Conservation (phyloP, 495 filamentous ascomycete species). For the Penicilliopsis zonata region DNA sequence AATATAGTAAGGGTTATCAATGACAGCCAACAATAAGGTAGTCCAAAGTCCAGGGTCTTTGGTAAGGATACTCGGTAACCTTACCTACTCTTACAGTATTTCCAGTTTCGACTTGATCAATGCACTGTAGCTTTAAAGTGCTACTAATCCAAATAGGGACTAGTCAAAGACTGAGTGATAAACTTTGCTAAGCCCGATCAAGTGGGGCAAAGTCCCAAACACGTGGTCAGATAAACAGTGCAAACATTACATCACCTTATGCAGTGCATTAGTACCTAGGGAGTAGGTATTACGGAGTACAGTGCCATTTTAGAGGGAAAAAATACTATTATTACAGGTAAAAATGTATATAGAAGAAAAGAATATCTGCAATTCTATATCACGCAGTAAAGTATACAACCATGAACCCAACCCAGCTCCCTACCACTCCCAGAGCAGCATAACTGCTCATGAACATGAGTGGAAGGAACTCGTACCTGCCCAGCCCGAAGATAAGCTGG, state of each 20-base stretch:
- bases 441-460: slow-evolving; percentile 97
- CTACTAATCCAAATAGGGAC: no score
- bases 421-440: slow-evolving; percentile 86
- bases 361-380: slow-evolving; percentile 1
- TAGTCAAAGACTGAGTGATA: no score
- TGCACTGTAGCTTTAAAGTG: no score
- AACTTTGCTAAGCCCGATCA: no score
- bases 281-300: slow-evolving; percentile 24
- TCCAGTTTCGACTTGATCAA: no score
- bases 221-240: slow-evolving; percentile 25
- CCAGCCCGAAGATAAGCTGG: slow-evolving; percentile 61
- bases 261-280: no score
- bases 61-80: no score
- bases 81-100: no score
- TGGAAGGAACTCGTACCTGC: slow-evolving; percentile 78
- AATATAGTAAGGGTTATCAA: no score
- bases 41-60: no score
- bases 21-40: no score
- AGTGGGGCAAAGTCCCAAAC: slow-evolving; percentile 17
- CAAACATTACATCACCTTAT: no score
- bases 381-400: slow-evolving; percentile 80
- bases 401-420: slow-evolving; percentile 92
- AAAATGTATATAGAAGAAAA: slow-evolving; percentile 1
- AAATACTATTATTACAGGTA: not conserved
- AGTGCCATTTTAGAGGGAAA: slow-evolving; percentile 2